Evolutionary conservation across 495 filamentous ascomycete genomes (phyloP), one percentile per base, ranked within the genome.

Genomic region (Hypoxylon fragiforme): DNA sequence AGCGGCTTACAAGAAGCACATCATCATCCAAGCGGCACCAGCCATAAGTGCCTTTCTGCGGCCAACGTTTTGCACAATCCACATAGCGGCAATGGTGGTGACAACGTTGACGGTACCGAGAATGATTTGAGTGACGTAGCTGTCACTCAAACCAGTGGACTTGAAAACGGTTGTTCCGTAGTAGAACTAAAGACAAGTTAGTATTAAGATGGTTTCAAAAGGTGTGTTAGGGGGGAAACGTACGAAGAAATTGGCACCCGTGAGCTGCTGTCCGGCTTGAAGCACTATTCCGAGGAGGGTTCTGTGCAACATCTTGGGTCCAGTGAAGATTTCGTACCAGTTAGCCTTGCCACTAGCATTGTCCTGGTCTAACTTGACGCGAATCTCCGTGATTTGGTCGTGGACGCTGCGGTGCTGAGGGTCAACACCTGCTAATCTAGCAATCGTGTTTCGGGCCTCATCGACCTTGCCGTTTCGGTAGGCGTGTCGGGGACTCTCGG

Each of bases 371-470:
- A 85, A 72, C 71, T 87, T 86, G 24, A 80, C 78, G 49, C 86
- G 84, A 68, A 95, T 90, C 38, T 90, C 84, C 43, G 76, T 67
- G 57, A 95, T 82, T 67, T 95, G 87, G 48, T 81, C 73, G 48
- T 79, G 77, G 41, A 94, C 83, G 36, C 82, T 74, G 13, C 75
- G 77, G 61, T 87, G 83, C 56, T 84, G 77, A 44, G 74, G 64
- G 26, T 81, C 73, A 7, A 91, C 84, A 53, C 89, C 88, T 49
- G 89, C 86, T 18, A 89, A 76, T 56, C 81, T 79, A 19, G 82
- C 81, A 70, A 95, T 88, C 37, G 85, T 89, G 0, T 69, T 54
- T 20, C 84, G 79, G 20, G 90, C 87, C 54, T 85, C 84, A 6
- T 87, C 86, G 31, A 76, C 65, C 30, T 79, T 81, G 30, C 87